phyloP scores from a whole-genome alignment of 345 rosid genomes.

The Odontarrhena argentea region DNA sequence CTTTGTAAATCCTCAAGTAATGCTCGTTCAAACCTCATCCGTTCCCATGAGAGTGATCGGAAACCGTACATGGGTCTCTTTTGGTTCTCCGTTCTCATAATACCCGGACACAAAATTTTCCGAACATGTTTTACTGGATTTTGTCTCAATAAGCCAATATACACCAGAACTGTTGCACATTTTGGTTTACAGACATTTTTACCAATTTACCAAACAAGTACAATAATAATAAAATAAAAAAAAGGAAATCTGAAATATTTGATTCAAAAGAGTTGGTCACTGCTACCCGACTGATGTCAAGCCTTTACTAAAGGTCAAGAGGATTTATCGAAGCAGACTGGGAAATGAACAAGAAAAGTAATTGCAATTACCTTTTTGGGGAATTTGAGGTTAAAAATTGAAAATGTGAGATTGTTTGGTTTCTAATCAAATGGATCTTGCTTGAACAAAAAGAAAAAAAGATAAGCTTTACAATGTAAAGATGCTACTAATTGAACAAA shows the following conservation, averaged over 20 bases:
- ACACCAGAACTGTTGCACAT: slow-evolving; percentile 8
- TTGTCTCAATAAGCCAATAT: not conserved
- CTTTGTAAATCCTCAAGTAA: too few relatives aligned
- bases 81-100: not conserved
- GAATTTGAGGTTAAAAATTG: slow-evolving; percentile 31
- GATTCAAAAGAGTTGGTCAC: not conserved
- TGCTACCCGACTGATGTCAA: not conserved
- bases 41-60: too few relatives aligned
- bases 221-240: not conserved
- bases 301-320: slow-evolving; percentile 13
- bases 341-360: slow-evolving; percentile 1
- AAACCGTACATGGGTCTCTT: too few relatives aligned
- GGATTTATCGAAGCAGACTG: slow-evolving; percentile 2
- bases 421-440: slow-evolving; percentile 37
- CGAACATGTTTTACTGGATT: not conserved
- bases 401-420: slow-evolving; percentile 29
- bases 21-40: too few relatives aligned
- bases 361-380: slow-evolving; percentile 22
- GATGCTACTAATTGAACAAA: slow-evolving; percentile 41
- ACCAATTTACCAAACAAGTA: slow-evolving; percentile 5
- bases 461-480: slow-evolving; percentile 62
- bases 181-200: not conserved
- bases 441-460: slow-evolving; percentile 14
- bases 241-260: not conserved
- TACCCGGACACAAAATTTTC: slow-evolving; percentile 10